A percentile compares a stretch with the other conserved stretches of the same genome.
Conservation (phyloP, 306 rosid species). For the Senna siamea region DNA sequence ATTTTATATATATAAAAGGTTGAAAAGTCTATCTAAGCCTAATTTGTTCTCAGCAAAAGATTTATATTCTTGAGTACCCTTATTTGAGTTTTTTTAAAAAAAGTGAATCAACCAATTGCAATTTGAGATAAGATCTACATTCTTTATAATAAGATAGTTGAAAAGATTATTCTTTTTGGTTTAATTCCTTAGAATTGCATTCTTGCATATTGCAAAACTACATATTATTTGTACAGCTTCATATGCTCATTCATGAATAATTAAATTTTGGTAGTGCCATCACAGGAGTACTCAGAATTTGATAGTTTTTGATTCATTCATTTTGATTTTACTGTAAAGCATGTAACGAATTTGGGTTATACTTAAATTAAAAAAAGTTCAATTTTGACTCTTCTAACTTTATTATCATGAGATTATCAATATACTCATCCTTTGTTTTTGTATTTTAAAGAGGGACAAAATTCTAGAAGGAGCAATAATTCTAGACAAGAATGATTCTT, state of each 20-base stretch:
- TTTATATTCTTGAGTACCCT: constrained; percentile 37
- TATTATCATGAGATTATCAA: too few relatives aligned
- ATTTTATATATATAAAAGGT: background rate
- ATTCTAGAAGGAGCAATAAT: too few relatives aligned
- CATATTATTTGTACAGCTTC: constrained; percentile 95
- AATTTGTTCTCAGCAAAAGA: constrained; percentile 41
- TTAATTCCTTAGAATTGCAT: constrained; percentile 63
- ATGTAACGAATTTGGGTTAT: constrained; percentile 60
- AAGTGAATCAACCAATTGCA: constrained; percentile 46
- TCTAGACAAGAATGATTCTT: too few relatives aligned
- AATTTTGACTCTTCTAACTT: too few relatives aligned
- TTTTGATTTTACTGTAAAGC: constrained; percentile 54
- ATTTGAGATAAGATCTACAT: constrained; percentile 54
- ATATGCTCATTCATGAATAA: constrained; percentile 94
- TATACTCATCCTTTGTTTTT: too few relatives aligned
- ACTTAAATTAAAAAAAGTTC: constrained; percentile 48
- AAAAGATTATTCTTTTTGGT: constrained; percentile 47
- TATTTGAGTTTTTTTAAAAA: constrained; percentile 38
- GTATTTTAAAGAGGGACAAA: too few relatives aligned
- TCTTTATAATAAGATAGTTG: constrained; percentile 74
- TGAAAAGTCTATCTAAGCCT: background rate
- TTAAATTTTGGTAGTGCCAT: constrained; percentile 89
- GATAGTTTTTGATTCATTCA: constrained; percentile 47
- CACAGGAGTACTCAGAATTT: constrained; percentile 50
- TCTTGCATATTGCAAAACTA: constrained; percentile 66